These are phyloP conservation scores for Geosmithia morbida DNA, from an alignment of 2,329 filamentous ascomycete genomes.

Conservation along the genomic window DNA sequence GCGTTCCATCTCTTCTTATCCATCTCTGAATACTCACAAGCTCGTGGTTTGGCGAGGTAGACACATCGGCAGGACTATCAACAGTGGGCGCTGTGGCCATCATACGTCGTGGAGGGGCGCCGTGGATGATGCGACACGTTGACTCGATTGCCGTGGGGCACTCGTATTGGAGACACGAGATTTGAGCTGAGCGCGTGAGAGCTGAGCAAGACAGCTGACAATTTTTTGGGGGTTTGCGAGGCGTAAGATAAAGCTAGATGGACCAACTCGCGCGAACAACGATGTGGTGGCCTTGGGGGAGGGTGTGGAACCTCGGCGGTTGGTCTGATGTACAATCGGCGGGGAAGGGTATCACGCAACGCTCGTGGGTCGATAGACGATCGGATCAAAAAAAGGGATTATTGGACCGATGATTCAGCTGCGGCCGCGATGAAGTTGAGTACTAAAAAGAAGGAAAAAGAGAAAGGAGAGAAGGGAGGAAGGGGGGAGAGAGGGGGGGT, in stretches of 20 bases:
- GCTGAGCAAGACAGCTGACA: background rate
- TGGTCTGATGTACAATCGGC: background rate
- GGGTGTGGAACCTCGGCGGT: background rate
- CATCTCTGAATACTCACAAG: constrained; percentile 22
- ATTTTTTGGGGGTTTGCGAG: background rate
- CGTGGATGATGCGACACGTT: constrained; percentile 7
- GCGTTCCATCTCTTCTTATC: no score
- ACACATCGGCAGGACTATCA: constrained; percentile 38
- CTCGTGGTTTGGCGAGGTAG: constrained; percentile 29
- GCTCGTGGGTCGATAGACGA: background rate
- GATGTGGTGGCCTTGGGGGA: background rate
- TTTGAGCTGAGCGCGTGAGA: background rate
- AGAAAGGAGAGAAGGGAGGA: background rate
- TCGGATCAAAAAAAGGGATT: background rate
- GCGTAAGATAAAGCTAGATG: background rate
- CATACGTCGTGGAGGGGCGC: constrained; percentile 37
- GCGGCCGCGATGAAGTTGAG: background rate
- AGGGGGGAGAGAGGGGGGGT: background rate
- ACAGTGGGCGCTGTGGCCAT: constrained; percentile 49
- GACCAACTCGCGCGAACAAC: background rate
- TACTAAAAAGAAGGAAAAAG: background rate
- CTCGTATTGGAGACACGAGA: background rate
- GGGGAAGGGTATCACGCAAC: background rate
- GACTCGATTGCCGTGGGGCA: background rate
- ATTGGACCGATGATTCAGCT: background rate